Evolutionary conservation across 2,329 filamentous ascomycete species (phyloP).

Genomic region (Daldinia sp.): DNA sequence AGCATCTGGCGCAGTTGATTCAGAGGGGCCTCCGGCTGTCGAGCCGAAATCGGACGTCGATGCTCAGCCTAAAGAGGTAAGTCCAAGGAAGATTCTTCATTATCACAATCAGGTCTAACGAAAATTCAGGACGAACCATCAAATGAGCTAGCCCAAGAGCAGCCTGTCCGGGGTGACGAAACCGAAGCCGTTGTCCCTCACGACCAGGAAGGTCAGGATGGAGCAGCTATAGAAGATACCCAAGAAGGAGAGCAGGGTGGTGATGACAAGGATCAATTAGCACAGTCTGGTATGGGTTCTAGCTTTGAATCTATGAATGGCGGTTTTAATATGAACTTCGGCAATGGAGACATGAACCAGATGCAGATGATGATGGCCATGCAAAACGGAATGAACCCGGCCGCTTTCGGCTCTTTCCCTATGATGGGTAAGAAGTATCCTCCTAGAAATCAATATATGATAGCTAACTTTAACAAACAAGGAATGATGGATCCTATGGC

Average conservation of each 20-base stretch:
- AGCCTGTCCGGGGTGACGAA: conserved; percentile 19
- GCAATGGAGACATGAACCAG: conserved; percentile 73
- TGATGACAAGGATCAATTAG: conserved; percentile 45
- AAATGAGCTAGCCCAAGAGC: conserved; percentile 24
- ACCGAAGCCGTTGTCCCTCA: conserved; percentile 35
- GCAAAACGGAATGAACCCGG: conserved; percentile 71
- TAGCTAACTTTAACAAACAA: conserved; percentile 50
- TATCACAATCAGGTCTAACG: conserved; percentile 9
- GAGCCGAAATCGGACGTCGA: conserved; percentile 21
- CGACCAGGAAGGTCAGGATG: conserved; percentile 35
- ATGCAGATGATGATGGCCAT: conserved; percentile 85
- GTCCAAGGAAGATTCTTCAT: background rate
- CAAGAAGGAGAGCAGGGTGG: conserved; percentile 43
- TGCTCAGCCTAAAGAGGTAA: conserved; percentile 30
- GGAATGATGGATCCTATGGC: conserved; percentile 87
- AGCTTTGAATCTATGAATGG: conserved; percentile 54
- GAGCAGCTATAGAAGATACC: conserved; percentile 41
- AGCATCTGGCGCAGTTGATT: conserved; percentile 1
- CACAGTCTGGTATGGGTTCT: conserved; percentile 44
- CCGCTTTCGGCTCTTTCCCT: conserved; percentile 66
- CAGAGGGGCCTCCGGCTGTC: conserved; percentile 5
- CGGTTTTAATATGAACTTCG: conserved; percentile 68
- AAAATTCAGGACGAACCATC: conserved; percentile 11
- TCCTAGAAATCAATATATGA: conserved; percentile 18
- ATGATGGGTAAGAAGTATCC: conserved; percentile 78